A percentile compares a stretch with the other conserved stretches of the same genome.
These are phyloP conservation scores for Tylopilus vinaceipallidus DNA, from an alignment of 768 basidiomycete species.

Conservation along the genomic window DNA sequence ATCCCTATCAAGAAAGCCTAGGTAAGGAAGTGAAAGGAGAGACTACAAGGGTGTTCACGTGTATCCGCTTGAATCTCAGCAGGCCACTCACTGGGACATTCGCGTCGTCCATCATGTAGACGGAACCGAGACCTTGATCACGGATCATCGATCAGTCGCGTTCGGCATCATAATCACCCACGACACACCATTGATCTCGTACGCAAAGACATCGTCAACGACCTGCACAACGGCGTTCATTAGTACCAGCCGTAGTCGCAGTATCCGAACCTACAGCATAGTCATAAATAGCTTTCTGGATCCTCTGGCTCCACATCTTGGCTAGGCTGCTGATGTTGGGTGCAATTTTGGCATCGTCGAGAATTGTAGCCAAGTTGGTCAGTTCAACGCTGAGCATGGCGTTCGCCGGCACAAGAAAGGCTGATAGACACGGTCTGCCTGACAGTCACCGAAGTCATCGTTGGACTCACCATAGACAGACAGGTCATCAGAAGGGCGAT, in stretches of 20 bases:
- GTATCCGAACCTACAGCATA: slow-evolving; percentile 44
- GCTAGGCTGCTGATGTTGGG: slow-evolving; percentile 54
- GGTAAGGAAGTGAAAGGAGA: slow-evolving; percentile 73
- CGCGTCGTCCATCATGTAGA: slow-evolving; percentile 83
- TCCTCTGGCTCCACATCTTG: slow-evolving; percentile 54
- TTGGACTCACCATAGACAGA: slow-evolving; percentile 55
- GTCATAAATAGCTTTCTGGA: slow-evolving; percentile 59
- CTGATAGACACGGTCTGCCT: slow-evolving; percentile 33
- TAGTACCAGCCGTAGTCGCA: not conserved
- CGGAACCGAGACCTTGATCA: slow-evolving; percentile 55
- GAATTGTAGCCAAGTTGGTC: slow-evolving; percentile 53
- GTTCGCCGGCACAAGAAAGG: slow-evolving; percentile 76
- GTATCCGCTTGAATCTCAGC: not conserved
- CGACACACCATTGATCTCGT: slow-evolving; percentile 66
- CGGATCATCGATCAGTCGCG: not conserved
- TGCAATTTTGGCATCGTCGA: slow-evolving; percentile 49
- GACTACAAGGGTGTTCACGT: slow-evolving; percentile 43
- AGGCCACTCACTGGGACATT: slow-evolving; percentile 66
- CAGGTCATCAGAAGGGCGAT: slow-evolving; percentile 75
- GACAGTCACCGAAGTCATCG: not conserved
- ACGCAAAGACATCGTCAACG: slow-evolving; percentile 66
- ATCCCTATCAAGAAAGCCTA: slow-evolving; percentile 66
- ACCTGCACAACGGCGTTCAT: slow-evolving; percentile 38
- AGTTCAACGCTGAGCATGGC: slow-evolving; percentile 82
- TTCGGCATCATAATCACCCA: not conserved